Evolutionary conservation across 345 rosid species (phyloP), one percentile per base, ranked within the genome.

Genomic region (Eucalyptus sp.): DNA sequence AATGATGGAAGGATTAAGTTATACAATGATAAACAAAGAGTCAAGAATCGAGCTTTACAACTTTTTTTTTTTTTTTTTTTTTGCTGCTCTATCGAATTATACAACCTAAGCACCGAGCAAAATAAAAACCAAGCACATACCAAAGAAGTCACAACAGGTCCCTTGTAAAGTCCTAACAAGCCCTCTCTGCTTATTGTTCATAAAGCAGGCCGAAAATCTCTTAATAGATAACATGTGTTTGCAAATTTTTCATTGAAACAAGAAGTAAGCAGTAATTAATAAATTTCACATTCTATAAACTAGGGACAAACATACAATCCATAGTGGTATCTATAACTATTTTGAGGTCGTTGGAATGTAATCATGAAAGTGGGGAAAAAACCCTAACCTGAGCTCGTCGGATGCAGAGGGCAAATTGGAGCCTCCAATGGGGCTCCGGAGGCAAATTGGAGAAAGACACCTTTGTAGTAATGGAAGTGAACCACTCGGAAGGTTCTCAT

Each of bases 91-190:
- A 52, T 52, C 24, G 10, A 52, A 7, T n/a, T 64, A 64, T 64
- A n/a, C 76, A n/a, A 15, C 20, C 41, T n/a, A 66, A 66, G 76
- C 10, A 52, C 37, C 20, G 5, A 14, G 76, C 52, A 48, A 2
- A 31, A 20, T 31, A 58, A 51, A 56, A 54, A 13, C 13, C 15
- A 49, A 37, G 86, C 66, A 56, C 89, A 88, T 93, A 94, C 96
- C 95, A 96, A 89, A 88, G 96, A 94, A 60, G 99, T 97, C 80
- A 96, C 94, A 90, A 98, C 95, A 49, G 95, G 96, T 92, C 98
- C 99, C 89, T 95, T 95, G 91, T 97, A 95, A 81, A 97, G 94
- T 46, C 99, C 99, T 80, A 92, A 92, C 89, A 92, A 88, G 66
- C 98, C 99, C 92, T 96, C 96, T 71, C 54, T 86, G 90, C 90